Evolutionary conservation across 441 rosid genomes (phyloP).

Genomic region (Adansonia grandidieri): DNA sequence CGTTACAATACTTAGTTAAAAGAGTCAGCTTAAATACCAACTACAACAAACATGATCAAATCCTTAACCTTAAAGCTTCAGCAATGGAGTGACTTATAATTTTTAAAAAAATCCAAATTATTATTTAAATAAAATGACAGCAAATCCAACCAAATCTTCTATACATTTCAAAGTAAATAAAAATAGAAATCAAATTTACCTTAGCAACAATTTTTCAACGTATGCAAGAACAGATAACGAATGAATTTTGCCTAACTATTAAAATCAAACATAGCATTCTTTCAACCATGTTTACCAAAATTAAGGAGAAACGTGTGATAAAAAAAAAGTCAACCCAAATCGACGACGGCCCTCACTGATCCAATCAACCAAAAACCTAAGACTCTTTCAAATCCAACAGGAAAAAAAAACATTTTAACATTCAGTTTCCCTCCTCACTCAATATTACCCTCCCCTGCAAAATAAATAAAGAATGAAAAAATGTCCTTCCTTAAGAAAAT

Average conservation of each 20-base stretch:
- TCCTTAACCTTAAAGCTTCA: slow-evolving; percentile 1
- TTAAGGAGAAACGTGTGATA: not conserved
- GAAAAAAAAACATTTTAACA: slow-evolving; percentile 14
- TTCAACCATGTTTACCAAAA: not conserved
- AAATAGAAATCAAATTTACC: not conserved
- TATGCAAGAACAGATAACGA: not conserved
- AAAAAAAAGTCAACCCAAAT: slow-evolving; percentile 45
- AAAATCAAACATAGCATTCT: slow-evolving; percentile 28
- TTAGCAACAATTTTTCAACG: not conserved
- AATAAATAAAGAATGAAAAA: not conserved
- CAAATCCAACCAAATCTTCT: not conserved
- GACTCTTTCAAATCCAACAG: slow-evolving; percentile 36
- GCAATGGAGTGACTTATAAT: not conserved
- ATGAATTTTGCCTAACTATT: slow-evolving; percentile 33
- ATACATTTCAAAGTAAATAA: not conserved
- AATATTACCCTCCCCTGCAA: not conserved
- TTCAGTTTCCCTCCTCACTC: not conserved
- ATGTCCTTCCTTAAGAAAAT: not conserved
- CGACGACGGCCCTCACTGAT: not conserved
- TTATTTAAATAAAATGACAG: not conserved
- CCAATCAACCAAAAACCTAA: slow-evolving; percentile 12
- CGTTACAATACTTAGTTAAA: slow-evolving; percentile 19
- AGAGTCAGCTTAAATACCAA: not conserved
- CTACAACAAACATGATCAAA: not conserved
- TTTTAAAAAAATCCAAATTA: not conserved